Evolutionary conservation across 1,284 basidiomycete species (phyloP).

Genomic region (Apiotrichum mycotoxinovorans): DNA sequence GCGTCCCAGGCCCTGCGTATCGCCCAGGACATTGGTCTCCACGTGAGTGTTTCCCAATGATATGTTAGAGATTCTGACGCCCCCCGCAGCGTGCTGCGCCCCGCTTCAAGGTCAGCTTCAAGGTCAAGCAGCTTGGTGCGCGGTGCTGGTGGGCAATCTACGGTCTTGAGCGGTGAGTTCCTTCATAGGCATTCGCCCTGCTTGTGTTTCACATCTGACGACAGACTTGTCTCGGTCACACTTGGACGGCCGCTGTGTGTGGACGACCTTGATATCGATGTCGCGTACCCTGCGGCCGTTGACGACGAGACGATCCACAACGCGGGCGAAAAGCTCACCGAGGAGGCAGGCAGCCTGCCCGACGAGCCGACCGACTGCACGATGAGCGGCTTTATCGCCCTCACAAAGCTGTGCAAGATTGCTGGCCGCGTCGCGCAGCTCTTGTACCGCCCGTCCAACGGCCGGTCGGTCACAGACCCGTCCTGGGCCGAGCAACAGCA

Average conservation of each 20-base stretch:
- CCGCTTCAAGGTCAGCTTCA: conserved; percentile 62
- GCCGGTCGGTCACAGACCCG: conserved; percentile 54
- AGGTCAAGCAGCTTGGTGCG: conserved; percentile 79
- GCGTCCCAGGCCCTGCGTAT: conserved; percentile 80
- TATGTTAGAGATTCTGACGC: neutral
- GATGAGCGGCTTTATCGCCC: conserved; percentile 73
- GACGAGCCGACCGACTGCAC: conserved; percentile 42
- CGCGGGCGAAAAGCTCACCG: conserved; percentile 16
- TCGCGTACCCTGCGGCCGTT: conserved; percentile 68
- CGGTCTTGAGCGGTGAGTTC: conserved; percentile 59
- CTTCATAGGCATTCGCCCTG: neutral
- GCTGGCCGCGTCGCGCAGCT: conserved; percentile 64
- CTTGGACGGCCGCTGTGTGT: conserved; percentile 60
- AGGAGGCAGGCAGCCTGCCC: conserved; percentile 52
- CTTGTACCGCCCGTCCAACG: conserved; percentile 42
- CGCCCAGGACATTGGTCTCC: conserved; percentile 81
- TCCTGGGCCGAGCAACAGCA: conserved; percentile 69
- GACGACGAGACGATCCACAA: conserved; percentile 70
- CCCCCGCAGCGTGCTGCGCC: conserved; percentile 74
- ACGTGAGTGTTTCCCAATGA: conserved; percentile 62
- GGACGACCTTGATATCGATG: conserved; percentile 52
- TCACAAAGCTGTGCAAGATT: conserved; percentile 74
- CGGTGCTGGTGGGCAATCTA: conserved; percentile 92
- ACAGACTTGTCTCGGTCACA: conserved; percentile 77
- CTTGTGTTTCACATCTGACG: neutral